phyloP scores from a whole-genome alignment of 257 asterid genomes.

The Prunella vulgaris region DNA sequence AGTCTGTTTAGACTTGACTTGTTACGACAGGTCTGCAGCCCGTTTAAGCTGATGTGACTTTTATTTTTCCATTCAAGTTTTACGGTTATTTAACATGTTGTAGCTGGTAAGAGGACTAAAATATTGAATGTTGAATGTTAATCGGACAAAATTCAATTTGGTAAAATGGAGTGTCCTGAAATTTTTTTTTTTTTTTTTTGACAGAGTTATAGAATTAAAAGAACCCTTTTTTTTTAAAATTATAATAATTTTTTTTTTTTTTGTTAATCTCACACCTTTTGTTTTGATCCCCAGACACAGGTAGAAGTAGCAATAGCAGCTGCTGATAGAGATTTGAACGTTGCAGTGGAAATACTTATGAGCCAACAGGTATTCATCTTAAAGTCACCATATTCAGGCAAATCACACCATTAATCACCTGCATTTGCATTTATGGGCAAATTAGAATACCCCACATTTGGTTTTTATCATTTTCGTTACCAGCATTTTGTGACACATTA shows the following conservation, averaged over 20 bases:
- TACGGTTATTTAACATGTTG: no score
- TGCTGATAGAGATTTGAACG: slow-evolving; percentile 80
- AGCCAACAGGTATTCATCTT: slow-evolving; percentile 69
- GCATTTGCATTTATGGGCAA: neutral
- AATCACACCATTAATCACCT: neutral
- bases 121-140: no score
- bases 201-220: no score
- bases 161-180: no score
- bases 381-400: neutral
- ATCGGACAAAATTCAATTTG: no score
- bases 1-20: no score
- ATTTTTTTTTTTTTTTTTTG: neutral
- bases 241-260: neutral
- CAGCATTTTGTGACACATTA: neutral
- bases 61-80: no score
- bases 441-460: neutral
- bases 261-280: neutral
- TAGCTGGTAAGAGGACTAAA: no score
- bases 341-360: slow-evolving; percentile 93
- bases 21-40: no score
- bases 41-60: no score
- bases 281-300: slow-evolving; percentile 72
- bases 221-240: no score
- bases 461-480: neutral
- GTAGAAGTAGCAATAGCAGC: slow-evolving; percentile 94